Evolutionary conservation across 75 land plant species (phyloP), one percentile per base, ranked within the genome.

Genomic region (Pinus albicaulis): DNA sequence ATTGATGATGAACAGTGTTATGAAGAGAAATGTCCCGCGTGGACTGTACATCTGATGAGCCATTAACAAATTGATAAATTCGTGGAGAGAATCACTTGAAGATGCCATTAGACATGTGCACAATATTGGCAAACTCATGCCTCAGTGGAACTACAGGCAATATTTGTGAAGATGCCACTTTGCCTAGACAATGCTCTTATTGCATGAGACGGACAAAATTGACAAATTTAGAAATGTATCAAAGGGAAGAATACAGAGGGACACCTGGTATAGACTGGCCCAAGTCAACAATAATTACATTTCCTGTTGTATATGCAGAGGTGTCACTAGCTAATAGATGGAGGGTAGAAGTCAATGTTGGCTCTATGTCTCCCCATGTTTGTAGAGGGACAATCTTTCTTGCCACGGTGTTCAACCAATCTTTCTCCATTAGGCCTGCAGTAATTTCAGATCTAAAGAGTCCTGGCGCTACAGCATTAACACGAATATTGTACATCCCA

Each of bases 381-480:
- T 80, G 66, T 56, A 87, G 53, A 34, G 94, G 95, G 60, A 80
- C 80, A 13, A 78, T 85, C 76, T 59, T 91, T 78, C 62, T 28
- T 4, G 83, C 91, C 25, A 89, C 89, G 11, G 62, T 79, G 23
- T 53, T 59, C 17, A 93, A 60, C 95, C 95, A 91, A 24, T 82
- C 80, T 79, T 89, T 86, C 26, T 80, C 80, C 77, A 89, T 74
- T 12, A 93, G 85, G 25, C 48, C 73, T 36, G 72, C 64, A 2
- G 96, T 93, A 59, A 93, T 91, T 81, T 93, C 94, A 20, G 96
- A 89, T 75, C 68, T 77, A 80, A 91, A 93, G 14, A 93, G 22
- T 52, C 96, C 96, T 3, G 94, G 89, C 1, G 94, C 79, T 57
- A 93, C 87, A 1, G 87, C 73, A 60, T 93, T 93, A 74, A 84